Percentiles rank a stretch among this genome's conserved stretches.
phyloP scores from a whole-genome alignment of 345 rosid genomes.

The Melaleuca alternifolia region DNA sequence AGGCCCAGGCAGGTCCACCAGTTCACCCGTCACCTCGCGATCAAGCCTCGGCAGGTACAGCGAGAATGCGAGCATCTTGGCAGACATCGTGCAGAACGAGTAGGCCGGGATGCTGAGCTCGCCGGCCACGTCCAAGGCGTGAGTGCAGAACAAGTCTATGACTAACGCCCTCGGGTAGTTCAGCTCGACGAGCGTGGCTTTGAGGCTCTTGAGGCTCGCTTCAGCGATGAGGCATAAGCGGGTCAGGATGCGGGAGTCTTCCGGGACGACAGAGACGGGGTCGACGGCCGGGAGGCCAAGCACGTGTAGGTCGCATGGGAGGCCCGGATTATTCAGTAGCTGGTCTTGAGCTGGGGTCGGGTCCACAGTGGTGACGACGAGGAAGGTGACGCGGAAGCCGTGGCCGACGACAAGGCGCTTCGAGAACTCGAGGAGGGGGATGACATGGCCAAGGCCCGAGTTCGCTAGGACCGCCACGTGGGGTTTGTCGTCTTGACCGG shows the following conservation, averaged over 20 bases:
- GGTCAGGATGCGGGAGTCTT: constrained; percentile 2
- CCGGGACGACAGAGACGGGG: constrained; percentile 4
- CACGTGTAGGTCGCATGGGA: constrained; percentile 11
- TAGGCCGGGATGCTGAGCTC: constrained; percentile 20
- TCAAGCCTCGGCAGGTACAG: constrained; percentile 18
- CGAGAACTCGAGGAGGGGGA: constrained; percentile 31
- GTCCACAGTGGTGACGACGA: constrained; percentile 6
- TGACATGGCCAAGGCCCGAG: constrained; percentile 32
- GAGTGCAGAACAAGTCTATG: constrained; percentile 16
- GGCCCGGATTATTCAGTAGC: constrained; percentile 6
- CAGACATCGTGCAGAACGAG: constrained; percentile 8
- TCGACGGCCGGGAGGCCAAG: constrained; percentile 18
- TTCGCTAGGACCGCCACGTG: constrained; percentile 19
- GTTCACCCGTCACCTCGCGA: constrained; percentile 9
- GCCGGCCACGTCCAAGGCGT: constrained; percentile 17
- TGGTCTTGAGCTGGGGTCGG: constrained; percentile 7
- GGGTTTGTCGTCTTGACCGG: background rate
- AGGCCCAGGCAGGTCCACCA: constrained; percentile 7
- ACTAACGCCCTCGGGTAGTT: constrained; percentile 17
- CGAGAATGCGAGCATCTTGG: constrained; percentile 8
- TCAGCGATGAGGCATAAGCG: constrained; percentile 3
- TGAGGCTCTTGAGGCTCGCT: constrained; percentile 15
- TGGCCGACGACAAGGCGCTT: constrained; percentile 17
- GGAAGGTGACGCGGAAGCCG: constrained; percentile 17
- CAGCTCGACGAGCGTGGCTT: background rate